These are phyloP conservation scores for Volvox reticuliferus DNA, from an alignment of 139 green algal species.

Conservation along the genomic window DNA sequence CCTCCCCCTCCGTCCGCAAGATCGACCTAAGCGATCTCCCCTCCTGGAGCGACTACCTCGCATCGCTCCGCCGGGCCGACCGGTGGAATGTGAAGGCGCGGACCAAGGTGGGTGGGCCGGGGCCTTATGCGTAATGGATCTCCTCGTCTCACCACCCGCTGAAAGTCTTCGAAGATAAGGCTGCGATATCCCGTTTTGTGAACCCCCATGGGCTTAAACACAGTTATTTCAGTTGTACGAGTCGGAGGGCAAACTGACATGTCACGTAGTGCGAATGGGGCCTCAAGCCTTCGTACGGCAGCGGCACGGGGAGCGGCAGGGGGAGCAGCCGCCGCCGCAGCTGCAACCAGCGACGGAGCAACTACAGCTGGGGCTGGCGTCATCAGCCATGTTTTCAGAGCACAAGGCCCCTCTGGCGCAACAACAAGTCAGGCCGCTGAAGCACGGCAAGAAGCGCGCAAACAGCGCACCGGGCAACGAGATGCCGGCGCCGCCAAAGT, in stretches of 20 bases:
- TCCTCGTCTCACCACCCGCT: too few species aligned
- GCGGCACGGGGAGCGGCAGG: neutral
- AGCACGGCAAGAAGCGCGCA: constrained; percentile 12
- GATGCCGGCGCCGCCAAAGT: neutral
- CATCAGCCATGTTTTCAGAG: neutral
- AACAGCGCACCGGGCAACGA: neutral
- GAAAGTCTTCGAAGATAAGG: too few species aligned
- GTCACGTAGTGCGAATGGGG: constrained; percentile 9
- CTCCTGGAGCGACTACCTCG: constrained; percentile 24
- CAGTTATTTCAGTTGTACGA: constrained; percentile 26
- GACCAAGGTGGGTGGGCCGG: neutral
- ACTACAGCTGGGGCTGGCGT: neutral
- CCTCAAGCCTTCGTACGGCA: neutral
- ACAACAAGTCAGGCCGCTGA: neutral
- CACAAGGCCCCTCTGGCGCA: neutral
- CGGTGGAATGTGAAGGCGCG: constrained; percentile 4
- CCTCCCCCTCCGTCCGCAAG: neutral
- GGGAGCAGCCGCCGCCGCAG: neutral
- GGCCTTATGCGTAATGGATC: neutral
- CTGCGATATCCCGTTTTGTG: too few species aligned
- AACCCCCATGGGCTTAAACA: neutral
- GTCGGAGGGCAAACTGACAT: neutral
- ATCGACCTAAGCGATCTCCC: neutral
- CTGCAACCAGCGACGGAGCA: too few species aligned
- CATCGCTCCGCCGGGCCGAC: neutral